Evolutionary conservation across 2,329 filamentous ascomycete species (phyloP).

Genomic region (Dactylellina sp.): DNA sequence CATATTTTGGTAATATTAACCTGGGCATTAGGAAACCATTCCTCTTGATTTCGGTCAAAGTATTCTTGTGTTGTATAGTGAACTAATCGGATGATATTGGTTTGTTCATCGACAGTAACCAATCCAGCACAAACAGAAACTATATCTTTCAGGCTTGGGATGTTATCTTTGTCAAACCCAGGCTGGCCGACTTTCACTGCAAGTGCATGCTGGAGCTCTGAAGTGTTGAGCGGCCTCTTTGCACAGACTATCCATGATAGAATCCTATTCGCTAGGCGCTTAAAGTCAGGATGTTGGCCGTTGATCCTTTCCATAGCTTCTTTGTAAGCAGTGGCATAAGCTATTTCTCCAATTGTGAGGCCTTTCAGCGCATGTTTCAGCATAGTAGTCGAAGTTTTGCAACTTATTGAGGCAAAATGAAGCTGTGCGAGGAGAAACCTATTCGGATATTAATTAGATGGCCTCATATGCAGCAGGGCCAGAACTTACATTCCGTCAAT

Average conservation of each 20-base stretch:
- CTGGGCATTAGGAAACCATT: not conserved
- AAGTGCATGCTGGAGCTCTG: constrained; percentile 23
- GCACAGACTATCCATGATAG: constrained; percentile 25
- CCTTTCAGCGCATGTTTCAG: constrained; percentile 61
- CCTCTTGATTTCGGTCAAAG: constrained; percentile 42
- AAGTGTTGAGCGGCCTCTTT: constrained; percentile 18
- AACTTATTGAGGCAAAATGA: constrained; percentile 58
- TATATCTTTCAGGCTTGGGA: constrained; percentile 3
- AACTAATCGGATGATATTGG: constrained; percentile 59
- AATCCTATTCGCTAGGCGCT: constrained; percentile 5
- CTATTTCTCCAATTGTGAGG: constrained; percentile 56
- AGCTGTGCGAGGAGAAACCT: constrained; percentile 65
- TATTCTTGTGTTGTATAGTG: constrained; percentile 62
- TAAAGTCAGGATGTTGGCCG: not conserved
- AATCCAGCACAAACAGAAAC: constrained; percentile 60
- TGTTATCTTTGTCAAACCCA: constrained; percentile 18
- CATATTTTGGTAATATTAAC: constrained; percentile 12
- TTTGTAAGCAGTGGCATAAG: constrained; percentile 33
- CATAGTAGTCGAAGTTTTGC: constrained; percentile 56
- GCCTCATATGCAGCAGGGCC: not conserved
- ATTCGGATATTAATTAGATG: not conserved
- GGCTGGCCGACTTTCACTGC: constrained; percentile 8
- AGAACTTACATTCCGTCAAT: constrained; percentile 31
- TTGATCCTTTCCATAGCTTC: constrained; percentile 26
- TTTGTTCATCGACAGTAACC: constrained; percentile 60